Evolutionary conservation across 257 asterid genomes (phyloP).

Genomic region (Scutellaria galericulata): DNA sequence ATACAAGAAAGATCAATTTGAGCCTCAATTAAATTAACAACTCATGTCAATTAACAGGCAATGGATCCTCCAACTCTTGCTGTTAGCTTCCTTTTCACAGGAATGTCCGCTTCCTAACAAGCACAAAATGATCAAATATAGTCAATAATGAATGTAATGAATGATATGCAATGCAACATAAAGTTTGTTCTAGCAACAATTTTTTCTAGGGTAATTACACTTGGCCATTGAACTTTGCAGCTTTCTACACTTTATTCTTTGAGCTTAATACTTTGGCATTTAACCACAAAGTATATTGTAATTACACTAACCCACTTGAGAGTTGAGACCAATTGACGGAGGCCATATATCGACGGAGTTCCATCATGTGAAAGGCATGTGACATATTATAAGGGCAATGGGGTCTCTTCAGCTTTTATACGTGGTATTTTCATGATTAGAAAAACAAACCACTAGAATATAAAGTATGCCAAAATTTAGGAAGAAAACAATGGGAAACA

Average conservation of each 20-base stretch:
- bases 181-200: background rate
- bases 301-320: no score
- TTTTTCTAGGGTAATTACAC: background rate
- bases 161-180: background rate
- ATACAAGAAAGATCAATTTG: background rate
- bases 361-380: no score
- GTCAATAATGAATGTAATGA: background rate
- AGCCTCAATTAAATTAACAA: slow-evolving; percentile 28
- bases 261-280: no score
- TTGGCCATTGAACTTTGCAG: background rate
- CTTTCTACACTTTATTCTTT: no score
- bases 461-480: no score
- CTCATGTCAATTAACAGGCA: slow-evolving; percentile 39
- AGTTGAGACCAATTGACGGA: no score
- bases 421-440: no score
- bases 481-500: no score
- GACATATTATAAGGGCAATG: no score
- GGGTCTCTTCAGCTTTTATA: no score
- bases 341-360: no score
- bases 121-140: slow-evolving; percentile 4
- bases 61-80: slow-evolving; percentile 41
- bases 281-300: background rate
- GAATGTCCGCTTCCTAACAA: slow-evolving; percentile 42
- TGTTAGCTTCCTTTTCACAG: slow-evolving; percentile 29
- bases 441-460: no score